Conservation (phyloP, 2,329 filamentous ascomycete species). For the Colletotrichum kahawae region DNA sequence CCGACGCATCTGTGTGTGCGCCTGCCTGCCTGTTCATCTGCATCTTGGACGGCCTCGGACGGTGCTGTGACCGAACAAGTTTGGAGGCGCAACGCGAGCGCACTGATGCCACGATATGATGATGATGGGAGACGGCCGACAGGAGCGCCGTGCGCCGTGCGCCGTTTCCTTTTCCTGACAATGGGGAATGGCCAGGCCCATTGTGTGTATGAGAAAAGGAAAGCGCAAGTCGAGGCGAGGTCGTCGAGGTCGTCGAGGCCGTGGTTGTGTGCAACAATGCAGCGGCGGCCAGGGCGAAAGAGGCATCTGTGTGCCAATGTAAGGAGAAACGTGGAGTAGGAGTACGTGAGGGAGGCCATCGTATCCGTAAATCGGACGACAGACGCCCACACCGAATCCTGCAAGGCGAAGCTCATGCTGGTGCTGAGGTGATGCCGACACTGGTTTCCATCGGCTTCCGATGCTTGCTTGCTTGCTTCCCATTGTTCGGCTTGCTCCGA, state of each 20-base stretch:
- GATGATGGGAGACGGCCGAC: background rate
- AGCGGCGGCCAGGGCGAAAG: background rate
- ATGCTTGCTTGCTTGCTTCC: background rate
- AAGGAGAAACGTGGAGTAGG: background rate
- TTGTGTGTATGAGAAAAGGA: background rate
- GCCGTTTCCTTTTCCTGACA: background rate
- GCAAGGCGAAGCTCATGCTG: background rate
- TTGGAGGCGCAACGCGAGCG: conserved; percentile 14
- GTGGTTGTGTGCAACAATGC: background rate
- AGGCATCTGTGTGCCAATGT: background rate
- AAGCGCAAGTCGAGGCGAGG: background rate
- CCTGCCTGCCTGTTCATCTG: background rate
- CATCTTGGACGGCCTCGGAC: conserved; percentile 19
- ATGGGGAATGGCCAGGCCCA: background rate
- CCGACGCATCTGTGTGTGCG: background rate
- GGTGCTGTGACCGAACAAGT: conserved; percentile 17
- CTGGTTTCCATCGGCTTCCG: background rate
- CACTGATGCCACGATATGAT: conserved; percentile 9
- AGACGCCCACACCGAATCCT: background rate
- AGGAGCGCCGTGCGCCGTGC: conserved; percentile 7
- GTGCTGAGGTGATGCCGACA: background rate
- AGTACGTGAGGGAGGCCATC: background rate
- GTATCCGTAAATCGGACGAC: background rate
- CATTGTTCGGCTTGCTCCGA: background rate
- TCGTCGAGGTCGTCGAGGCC: background rate